Percentiles rank a stretch among this genome's conserved stretches.
phyloP scores from a whole-genome alignment of 176 grass and related monocot species.

The Lolium rigidum region DNA sequence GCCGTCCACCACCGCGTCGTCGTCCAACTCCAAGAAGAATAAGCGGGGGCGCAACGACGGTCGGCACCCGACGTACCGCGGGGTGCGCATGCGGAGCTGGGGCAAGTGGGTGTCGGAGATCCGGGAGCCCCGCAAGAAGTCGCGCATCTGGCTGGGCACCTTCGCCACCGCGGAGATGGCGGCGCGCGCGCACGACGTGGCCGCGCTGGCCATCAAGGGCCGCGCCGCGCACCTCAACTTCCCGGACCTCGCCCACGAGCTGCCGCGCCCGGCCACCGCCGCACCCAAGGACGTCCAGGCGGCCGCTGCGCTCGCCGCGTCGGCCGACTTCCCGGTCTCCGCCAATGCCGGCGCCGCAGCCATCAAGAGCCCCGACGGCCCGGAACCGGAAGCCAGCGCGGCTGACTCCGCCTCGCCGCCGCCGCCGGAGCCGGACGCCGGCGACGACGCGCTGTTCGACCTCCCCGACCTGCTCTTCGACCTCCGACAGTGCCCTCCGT shows the following conservation, averaged over 20 bases:
- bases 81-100: conserved; percentile 91
- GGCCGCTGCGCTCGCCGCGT: conserved; percentile 60
- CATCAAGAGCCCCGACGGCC: background rate
- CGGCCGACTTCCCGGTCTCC: conserved; percentile 36
- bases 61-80: conserved; percentile 80
- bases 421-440: conserved; percentile 1
- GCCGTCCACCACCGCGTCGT: conserved; percentile 37
- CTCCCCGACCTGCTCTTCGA: conserved; percentile 71
- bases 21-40: conserved; percentile 34
- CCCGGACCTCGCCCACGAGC: conserved; percentile 54
- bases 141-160: conserved; percentile 90
- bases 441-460: conserved; percentile 69
- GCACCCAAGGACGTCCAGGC: conserved; percentile 75
- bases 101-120: conserved; percentile 97
- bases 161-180: conserved; percentile 93
- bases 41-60: conserved; percentile 55
- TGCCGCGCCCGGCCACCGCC: conserved; percentile 62
- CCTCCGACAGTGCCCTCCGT: conserved; percentile 43
- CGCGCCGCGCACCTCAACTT: conserved; percentile 67
- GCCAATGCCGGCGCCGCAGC: conserved; percentile 39
- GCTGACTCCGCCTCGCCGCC: background rate
- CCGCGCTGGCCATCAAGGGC: conserved; percentile 87
- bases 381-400: conserved; percentile 22
- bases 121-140: conserved; percentile 89
- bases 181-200: conserved; percentile 89